Evolutionary conservation across 148 eudicot genomes (phyloP).

Genomic region (Arbutus unedo): DNA sequence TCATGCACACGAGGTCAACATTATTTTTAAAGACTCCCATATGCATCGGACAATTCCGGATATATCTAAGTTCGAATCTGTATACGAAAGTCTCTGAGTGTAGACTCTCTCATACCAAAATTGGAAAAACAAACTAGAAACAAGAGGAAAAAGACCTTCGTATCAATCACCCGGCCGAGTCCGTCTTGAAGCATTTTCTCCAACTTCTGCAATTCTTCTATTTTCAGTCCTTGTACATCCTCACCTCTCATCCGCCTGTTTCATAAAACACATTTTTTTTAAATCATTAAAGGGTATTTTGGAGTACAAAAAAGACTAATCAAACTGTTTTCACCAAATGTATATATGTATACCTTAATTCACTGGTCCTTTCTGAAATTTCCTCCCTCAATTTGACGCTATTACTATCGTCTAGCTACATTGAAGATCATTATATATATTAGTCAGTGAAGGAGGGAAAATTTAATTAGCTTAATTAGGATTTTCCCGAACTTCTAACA

Average conservation of each 20-base stretch:
- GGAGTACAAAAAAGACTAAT: background rate
- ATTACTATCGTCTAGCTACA: slow-evolving; percentile 41
- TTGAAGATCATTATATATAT: background rate
- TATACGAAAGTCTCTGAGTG: too few species aligned
- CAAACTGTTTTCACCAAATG: background rate
- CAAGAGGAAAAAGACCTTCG: slow-evolving; percentile 30
- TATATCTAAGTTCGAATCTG: too few species aligned
- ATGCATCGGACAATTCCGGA: too few species aligned
- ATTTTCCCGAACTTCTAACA: background rate
- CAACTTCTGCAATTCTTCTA: slow-evolving; percentile 41
- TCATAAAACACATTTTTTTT: background rate
- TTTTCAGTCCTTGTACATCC: slow-evolving; percentile 37
- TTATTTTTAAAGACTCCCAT: too few species aligned
- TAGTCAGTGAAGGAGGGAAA: too few species aligned
- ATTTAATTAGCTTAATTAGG: too few species aligned
- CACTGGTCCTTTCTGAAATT: slow-evolving; percentile 36
- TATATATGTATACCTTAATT: slow-evolving; percentile 35
- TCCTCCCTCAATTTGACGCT: slow-evolving; percentile 40
- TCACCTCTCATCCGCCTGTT: slow-evolving; percentile 45
- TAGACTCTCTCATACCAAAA: background rate
- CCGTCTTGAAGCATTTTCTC: slow-evolving; percentile 45
- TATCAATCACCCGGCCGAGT: slow-evolving; percentile 38
- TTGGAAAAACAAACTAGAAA: background rate
- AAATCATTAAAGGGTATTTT: background rate
- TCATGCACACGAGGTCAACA: too few species aligned